These are phyloP conservation scores for Prosopis cineraria DNA, from an alignment of 306 rosid genomes.

Conservation along the genomic window DNA sequence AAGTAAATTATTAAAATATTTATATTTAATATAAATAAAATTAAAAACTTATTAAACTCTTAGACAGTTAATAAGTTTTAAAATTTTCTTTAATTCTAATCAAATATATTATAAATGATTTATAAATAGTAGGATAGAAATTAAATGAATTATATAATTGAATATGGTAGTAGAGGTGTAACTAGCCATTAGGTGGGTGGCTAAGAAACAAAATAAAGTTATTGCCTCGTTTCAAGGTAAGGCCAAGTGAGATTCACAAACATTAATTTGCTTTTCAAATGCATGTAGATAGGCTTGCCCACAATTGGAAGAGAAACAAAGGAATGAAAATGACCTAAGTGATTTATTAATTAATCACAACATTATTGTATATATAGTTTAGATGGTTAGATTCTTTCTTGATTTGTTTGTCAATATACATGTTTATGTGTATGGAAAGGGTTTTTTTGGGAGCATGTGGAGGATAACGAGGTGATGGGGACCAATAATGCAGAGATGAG, in stretches of 20 bases:
- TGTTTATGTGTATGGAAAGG: neutral
- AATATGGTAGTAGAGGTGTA: neutral
- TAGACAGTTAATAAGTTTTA: too few species aligned
- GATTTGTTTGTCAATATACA: neutral
- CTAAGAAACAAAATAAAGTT: conserved; percentile 34
- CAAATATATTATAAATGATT: too few species aligned
- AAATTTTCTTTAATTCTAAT: too few species aligned
- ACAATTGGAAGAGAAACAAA: conserved; percentile 33
- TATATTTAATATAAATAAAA: too few species aligned
- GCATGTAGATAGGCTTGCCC: conserved; percentile 42
- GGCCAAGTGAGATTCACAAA: conserved; percentile 38
- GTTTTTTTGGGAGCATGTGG: neutral
- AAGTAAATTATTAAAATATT: too few species aligned
- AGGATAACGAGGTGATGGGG: too few species aligned
- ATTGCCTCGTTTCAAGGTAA: conserved; percentile 34
- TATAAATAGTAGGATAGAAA: too few species aligned
- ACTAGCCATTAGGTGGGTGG: neutral
- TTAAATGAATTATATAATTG: too few species aligned
- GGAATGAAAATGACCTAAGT: neutral
- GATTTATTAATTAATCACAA: neutral
- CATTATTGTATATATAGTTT: neutral
- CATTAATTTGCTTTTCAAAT: conserved; percentile 14
- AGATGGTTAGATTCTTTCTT: neutral
- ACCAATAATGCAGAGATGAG: neutral
- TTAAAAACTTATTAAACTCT: too few species aligned